A percentile compares a stretch with the other conserved stretches of the same genome.
phyloP scores from a whole-genome alignment of 2,329 filamentous ascomycete species.

The Dactylellina haptotyla region DNA sequence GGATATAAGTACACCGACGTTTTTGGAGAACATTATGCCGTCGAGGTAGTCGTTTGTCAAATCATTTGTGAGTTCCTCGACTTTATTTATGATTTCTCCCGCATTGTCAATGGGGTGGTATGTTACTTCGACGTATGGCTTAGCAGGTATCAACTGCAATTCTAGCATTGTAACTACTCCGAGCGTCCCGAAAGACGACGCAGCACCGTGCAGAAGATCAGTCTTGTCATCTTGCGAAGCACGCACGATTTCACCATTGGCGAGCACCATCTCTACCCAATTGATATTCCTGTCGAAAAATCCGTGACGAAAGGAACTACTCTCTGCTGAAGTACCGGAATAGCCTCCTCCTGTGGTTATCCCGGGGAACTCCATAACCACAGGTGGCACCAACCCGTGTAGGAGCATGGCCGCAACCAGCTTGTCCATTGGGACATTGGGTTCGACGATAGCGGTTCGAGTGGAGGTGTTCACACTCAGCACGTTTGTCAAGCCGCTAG shows the following conservation, averaged over 20 bases:
- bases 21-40: constrained; percentile 71
- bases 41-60: constrained; percentile 72
- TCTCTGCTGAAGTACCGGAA: constrained; percentile 74
- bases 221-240: constrained; percentile 64
- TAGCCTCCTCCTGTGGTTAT: constrained; percentile 76
- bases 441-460: constrained; percentile 69
- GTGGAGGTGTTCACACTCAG: constrained; percentile 62
- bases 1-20: constrained; percentile 70
- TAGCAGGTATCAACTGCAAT: constrained; percentile 68
- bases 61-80: constrained; percentile 66
- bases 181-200: constrained; percentile 70
- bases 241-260: constrained; percentile 67
- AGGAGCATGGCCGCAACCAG: constrained; percentile 69
- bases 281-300: constrained; percentile 73
- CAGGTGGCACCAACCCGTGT: constrained; percentile 69
- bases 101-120: constrained; percentile 65
- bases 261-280: constrained; percentile 72
- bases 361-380: constrained; percentile 77
- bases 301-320: constrained; percentile 73
- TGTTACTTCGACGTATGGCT: constrained; percentile 70
- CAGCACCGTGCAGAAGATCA: constrained; percentile 71
- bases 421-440: constrained; percentile 75
- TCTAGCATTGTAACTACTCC: constrained; percentile 72
- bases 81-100: constrained; percentile 63
- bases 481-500: constrained; percentile 65